Conservation (phyloP, 441 rosid genomes). For the Erysimum cheiri region DNA sequence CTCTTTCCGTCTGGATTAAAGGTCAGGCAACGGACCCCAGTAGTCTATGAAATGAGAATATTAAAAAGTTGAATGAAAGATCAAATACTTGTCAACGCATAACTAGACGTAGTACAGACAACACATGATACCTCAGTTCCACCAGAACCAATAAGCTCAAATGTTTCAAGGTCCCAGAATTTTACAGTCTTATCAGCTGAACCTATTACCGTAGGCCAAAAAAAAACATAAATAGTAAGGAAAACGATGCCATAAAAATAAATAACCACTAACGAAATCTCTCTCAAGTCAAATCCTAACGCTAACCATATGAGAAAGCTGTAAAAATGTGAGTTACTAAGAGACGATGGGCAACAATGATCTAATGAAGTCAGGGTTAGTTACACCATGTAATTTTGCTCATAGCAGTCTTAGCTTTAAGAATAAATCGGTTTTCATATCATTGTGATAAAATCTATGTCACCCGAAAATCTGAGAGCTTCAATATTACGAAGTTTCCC, state of each 20-base stretch:
- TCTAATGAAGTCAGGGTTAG: constrained; percentile 18
- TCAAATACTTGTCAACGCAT: constrained; percentile 4
- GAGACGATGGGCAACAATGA: constrained; percentile 21
- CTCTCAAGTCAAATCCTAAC: not conserved
- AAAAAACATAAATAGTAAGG: too few relatives aligned
- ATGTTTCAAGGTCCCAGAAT: constrained; percentile 99
- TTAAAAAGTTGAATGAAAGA: constrained; percentile 18
- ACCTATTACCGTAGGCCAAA: constrained; percentile 56
- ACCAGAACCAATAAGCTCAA: constrained; percentile 94
- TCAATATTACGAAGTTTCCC: constrained; percentile 18
- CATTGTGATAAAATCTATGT: constrained; percentile 18
- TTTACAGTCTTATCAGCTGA: constrained; percentile 98
- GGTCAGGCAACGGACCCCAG: constrained; percentile 91
- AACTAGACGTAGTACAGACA: constrained; percentile 20
- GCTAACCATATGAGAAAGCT: not conserved
- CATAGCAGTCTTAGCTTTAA: constrained; percentile 16
- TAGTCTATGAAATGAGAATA: constrained; percentile 57
- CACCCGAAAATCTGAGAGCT: constrained; percentile 1
- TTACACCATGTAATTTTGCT: constrained; percentile 18
- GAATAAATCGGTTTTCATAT: not conserved
- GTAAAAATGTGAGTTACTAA: not conserved
- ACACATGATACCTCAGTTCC: constrained; percentile 82
- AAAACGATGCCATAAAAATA: not conserved
- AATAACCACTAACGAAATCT: constrained; percentile 3
- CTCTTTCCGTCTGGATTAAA: constrained; percentile 98